phyloP scores from a whole-genome alignment of 495 filamentous ascomycete species.

The Aspergillus panamensis region DNA sequence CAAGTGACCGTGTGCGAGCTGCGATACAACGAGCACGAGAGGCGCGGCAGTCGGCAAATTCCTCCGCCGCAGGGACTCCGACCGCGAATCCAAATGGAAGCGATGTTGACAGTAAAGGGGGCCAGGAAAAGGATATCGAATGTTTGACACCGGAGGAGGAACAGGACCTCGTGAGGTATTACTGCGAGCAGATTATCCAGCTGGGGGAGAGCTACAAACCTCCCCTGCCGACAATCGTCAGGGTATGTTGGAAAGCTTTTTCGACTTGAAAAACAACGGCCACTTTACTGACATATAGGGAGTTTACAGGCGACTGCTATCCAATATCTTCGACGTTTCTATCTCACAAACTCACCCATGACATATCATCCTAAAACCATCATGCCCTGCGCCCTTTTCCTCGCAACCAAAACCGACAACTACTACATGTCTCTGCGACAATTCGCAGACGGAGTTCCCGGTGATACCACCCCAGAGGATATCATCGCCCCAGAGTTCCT shows the following conservation, averaged over 20 bases:
- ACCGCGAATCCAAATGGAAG: conserved; percentile 28
- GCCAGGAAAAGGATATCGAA: conserved; percentile 55
- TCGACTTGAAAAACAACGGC: background rate
- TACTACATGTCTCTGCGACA: conserved; percentile 67
- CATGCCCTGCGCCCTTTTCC: conserved; percentile 80
- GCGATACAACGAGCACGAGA: conserved; percentile 52
- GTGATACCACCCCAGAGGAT: conserved; percentile 62
- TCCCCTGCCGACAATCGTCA: conserved; percentile 74
- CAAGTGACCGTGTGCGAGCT: conserved; percentile 65
- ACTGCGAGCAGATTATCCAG: conserved; percentile 68
- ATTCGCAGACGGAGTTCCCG: conserved; percentile 60
- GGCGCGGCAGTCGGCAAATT: conserved; percentile 34
- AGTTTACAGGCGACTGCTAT: conserved; percentile 73
- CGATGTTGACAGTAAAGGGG: conserved; percentile 30
- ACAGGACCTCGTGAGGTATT: conserved; percentile 72
- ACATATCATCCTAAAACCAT: conserved; percentile 89
- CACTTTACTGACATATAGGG: background rate
- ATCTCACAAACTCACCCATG: conserved; percentile 89
- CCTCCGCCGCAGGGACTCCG: conserved; percentile 40
- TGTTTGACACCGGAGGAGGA: conserved; percentile 80
- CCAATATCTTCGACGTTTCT: conserved; percentile 90
- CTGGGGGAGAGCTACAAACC: conserved; percentile 74
- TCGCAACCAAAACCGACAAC: conserved; percentile 88
- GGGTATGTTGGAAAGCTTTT: conserved; percentile 42
- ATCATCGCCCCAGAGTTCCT: conserved; percentile 88